Evolutionary conservation across 768 basidiomycete genomes (phyloP).

Genomic region (Leccinellum luteum): DNA sequence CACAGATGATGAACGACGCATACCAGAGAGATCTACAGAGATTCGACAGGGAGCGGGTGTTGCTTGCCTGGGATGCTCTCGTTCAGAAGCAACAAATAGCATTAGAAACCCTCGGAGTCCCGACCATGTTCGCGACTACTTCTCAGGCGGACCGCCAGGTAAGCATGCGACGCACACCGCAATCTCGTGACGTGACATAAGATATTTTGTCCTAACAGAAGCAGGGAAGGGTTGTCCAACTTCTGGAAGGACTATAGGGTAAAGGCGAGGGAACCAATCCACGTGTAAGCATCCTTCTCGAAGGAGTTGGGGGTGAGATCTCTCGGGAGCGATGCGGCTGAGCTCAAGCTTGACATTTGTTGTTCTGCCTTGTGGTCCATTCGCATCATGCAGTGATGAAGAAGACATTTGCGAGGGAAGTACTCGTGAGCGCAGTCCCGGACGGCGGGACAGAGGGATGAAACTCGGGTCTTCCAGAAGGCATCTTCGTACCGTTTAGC

Average conservation of each 20-base stretch:
- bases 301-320: background rate
- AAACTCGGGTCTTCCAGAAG: conserved; percentile 2
- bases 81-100: conserved; percentile 64
- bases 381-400: background rate
- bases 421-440: background rate
- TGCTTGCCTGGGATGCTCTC: conserved; percentile 79
- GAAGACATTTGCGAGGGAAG: background rate
- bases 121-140: conserved; percentile 65
- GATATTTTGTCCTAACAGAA: conserved; percentile 39
- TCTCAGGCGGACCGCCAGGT: conserved; percentile 56
- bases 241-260: conserved; percentile 53
- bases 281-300: conserved; percentile 3
- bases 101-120: conserved; percentile 59
- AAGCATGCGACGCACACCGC: conserved; percentile 15
- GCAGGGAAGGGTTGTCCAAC: conserved; percentile 68
- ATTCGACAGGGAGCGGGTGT: conserved; percentile 67
- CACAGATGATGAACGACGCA: conserved; percentile 62
- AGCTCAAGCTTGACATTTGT: background rate
- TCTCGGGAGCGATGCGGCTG: background rate
- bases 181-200: background rate
- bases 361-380: background rate
- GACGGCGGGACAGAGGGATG: conserved; percentile 2
- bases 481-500: conserved; percentile 13
- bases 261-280: conserved; percentile 1
- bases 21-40: conserved; percentile 62